phyloP scores from a whole-genome alignment of 179 eudicot species.

The Heliamphora pulchella region DNA sequence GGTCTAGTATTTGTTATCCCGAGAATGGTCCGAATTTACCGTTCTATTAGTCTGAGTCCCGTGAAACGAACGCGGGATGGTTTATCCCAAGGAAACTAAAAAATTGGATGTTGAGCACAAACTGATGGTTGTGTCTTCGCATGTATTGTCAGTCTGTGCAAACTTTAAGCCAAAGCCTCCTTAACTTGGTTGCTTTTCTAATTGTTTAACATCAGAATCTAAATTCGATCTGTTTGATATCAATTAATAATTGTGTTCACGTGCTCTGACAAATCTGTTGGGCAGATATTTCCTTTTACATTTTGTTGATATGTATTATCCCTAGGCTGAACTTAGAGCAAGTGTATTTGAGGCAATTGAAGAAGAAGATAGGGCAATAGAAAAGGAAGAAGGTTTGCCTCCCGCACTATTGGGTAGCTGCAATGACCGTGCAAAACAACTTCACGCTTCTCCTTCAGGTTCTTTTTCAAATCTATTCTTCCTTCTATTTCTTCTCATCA shows the following conservation, averaged over 20 bases:
- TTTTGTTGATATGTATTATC: conserved; percentile 8
- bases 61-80: too few relatives aligned
- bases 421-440: conserved; percentile 89
- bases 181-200: neutral
- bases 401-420: conserved; percentile 94
- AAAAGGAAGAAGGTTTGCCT: conserved; percentile 86
- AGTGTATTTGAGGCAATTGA: conserved; percentile 98
- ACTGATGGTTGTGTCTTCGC: neutral
- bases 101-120: too few relatives aligned
- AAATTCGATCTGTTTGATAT: neutral
- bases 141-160: neutral
- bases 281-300: neutral
- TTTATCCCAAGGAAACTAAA: too few relatives aligned
- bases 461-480: neutral
- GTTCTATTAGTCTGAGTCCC: too few relatives aligned
- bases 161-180: neutral
- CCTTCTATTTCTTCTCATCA: neutral
- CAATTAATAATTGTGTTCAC: neutral
- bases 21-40: too few relatives aligned
- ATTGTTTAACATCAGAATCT: conserved; percentile 3
- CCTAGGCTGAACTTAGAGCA: conserved; percentile 90
- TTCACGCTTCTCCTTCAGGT: conserved; percentile 97
- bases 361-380: conserved; percentile 79
- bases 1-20: too few relatives aligned
- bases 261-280: neutral